These are phyloP conservation scores for Auriculariales sp. DNA, from an alignment of 768 basidiomycete genomes.

Conservation along the genomic window DNA sequence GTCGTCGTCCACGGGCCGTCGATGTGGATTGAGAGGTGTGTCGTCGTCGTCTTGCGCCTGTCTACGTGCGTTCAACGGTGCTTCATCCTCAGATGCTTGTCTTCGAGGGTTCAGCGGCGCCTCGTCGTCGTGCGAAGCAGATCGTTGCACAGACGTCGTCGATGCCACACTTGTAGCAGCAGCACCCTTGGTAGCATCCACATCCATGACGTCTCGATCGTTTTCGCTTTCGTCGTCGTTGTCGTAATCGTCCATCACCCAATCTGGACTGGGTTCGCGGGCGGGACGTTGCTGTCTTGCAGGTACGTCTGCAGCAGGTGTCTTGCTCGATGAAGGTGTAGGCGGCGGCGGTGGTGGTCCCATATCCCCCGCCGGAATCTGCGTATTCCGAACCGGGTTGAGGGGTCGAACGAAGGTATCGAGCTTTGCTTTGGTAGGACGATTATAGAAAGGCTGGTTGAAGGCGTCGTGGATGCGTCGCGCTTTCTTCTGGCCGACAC, in stretches of 20 bases:
- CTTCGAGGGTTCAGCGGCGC: neutral
- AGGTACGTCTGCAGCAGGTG: neutral
- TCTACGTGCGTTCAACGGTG: too few relatives aligned
- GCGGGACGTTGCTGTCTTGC: constrained; percentile 7
- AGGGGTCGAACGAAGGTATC: constrained; percentile 11
- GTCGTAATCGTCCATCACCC: constrained; percentile 36
- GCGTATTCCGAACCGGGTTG: neutral
- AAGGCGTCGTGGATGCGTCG: constrained; percentile 84
- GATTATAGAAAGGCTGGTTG: constrained; percentile 69
- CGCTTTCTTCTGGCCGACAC: constrained; percentile 89
- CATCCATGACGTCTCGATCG: neutral
- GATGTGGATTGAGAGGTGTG: too few relatives aligned
- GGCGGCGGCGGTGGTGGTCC: neutral
- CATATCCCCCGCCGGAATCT: neutral
- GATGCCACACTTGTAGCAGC: neutral
- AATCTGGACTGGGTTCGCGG: constrained; percentile 16
- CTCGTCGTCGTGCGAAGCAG: neutral
- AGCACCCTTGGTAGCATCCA: neutral
- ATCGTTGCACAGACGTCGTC: neutral
- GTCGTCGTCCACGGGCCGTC: too few relatives aligned
- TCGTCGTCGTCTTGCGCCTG: too few relatives aligned
- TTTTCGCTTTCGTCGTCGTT: constrained; percentile 8
- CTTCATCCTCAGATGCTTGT: too few relatives aligned
- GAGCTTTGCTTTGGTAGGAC: constrained; percentile 17
- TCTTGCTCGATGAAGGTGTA: neutral